A percentile compares a stretch with the other conserved stretches of the same genome.
Evolutionary conservation across 1,139 yeast species (phyloP).

Genomic region (Hyphopichia fennica): DNA sequence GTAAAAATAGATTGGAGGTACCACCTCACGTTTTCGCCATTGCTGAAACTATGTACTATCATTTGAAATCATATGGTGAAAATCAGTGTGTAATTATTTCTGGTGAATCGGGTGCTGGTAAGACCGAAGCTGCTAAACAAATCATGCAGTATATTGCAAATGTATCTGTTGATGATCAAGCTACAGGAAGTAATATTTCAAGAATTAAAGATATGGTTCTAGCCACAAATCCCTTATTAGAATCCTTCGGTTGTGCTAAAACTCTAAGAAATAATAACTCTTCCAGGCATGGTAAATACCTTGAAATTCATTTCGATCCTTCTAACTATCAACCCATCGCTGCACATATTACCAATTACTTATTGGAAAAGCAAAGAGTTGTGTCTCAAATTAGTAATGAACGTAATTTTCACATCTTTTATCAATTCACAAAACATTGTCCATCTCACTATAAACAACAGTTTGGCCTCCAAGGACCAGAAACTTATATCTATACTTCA

Average conservation of each 20-base stretch:
- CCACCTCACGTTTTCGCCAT: constrained; percentile 99
- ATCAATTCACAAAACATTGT: constrained; percentile 92
- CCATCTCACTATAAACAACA: constrained; percentile 78
- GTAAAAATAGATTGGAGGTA: constrained; percentile 90
- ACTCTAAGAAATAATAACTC: constrained; percentile 95
- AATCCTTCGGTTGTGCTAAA: constrained; percentile 98
- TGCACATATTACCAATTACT: constrained; percentile 92
- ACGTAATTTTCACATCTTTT: constrained; percentile 95
- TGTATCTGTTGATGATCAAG: constrained; percentile 54
- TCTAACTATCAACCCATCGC: constrained; percentile 82
- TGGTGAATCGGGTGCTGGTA: constrained; percentile 99
- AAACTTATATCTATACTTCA: constrained; percentile 85
- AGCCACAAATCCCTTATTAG: constrained; percentile 95
- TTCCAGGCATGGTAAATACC: constrained; percentile 95
- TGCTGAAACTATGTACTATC: constrained; percentile 96
- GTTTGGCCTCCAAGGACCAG: constrained; percentile 92
- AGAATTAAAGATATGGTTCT: constrained; percentile 95
- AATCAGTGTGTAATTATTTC: constrained; percentile 97
- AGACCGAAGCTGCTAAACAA: constrained; percentile 97
- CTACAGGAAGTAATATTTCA: constrained; percentile 49
- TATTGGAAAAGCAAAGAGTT: constrained; percentile 92
- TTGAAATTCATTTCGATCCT: constrained; percentile 84
- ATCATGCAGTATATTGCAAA: constrained; percentile 98
- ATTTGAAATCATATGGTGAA: constrained; percentile 90
- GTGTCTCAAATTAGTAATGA: constrained; percentile 91